A percentile compares a stretch with the other conserved stretches of the same genome.
Conservation (phyloP, 495 filamentous ascomycete species). For the Podospora bellae-mahoneyi region DNA sequence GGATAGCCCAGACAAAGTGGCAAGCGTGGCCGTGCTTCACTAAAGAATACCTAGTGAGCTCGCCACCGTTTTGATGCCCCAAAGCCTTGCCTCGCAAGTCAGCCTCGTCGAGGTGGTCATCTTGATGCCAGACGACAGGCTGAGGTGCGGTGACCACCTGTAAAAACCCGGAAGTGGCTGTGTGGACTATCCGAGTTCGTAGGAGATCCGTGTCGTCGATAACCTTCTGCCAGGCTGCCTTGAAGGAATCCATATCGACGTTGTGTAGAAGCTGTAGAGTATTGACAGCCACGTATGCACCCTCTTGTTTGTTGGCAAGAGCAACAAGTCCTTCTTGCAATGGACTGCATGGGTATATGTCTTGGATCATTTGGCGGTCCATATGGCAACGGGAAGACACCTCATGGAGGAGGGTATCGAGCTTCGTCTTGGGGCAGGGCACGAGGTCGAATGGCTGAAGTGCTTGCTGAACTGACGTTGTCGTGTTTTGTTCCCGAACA, state of each 20-base stretch:
- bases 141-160: constrained; percentile 24
- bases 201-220: constrained; percentile 59
- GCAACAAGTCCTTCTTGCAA: constrained; percentile 53
- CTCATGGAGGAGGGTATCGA: constrained; percentile 40
- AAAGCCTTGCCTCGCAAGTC: constrained; percentile 19
- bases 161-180: constrained; percentile 12
- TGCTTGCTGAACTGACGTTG: not conserved
- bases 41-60: constrained; percentile 28
- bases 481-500: not conserved
- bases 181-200: constrained; percentile 59
- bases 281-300: constrained; percentile 42
- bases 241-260: constrained; percentile 44
- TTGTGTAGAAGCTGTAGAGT: constrained; percentile 40
- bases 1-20: constrained; percentile 55
- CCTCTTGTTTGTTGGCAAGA: constrained; percentile 38
- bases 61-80: constrained; percentile 21
- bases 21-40: constrained; percentile 10
- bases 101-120: constrained; percentile 19
- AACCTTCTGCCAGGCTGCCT: constrained; percentile 50
- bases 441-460: constrained; percentile 49
- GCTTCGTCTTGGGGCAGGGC: constrained; percentile 22
- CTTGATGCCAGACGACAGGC: constrained; percentile 21
- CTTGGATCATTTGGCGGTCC: constrained; percentile 42
- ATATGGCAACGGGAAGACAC: constrained; percentile 45
- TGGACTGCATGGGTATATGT: constrained; percentile 60